A percentile compares a stretch with the other conserved stretches of the same genome.
Evolutionary conservation across 163 green algal genomes (phyloP).

Genomic region (Chlamydomonas reinhardtii): DNA sequence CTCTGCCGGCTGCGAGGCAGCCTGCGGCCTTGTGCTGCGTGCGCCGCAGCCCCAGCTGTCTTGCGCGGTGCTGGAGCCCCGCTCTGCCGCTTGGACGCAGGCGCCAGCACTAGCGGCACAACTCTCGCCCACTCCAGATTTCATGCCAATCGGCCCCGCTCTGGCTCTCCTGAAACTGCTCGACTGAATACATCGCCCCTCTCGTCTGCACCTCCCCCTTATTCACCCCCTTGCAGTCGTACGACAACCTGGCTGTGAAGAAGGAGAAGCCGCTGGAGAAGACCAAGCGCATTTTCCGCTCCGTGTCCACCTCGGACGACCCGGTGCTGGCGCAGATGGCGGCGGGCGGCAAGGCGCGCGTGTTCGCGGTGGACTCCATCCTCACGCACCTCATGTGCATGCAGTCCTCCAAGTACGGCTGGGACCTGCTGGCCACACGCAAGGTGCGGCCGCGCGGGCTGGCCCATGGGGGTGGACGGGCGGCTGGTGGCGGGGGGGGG

Average conservation of each 20-base stretch:
- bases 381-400: conserved; percentile 97
- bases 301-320: conserved; percentile 91
- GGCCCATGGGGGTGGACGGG: too few relatives aligned
- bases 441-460: conserved; percentile 74
- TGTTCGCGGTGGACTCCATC: conserved; percentile 96
- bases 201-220: too few relatives aligned
- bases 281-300: conserved; percentile 81
- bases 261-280: conserved; percentile 76
- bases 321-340: conserved; percentile 87
- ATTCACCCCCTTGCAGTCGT: conserved; percentile 41
- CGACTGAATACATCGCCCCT: too few relatives aligned
- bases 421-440: conserved; percentile 91
- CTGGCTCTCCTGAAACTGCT: too few relatives aligned
- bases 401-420: conserved; percentile 92
- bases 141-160: too few relatives aligned
- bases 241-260: conserved; percentile 94
- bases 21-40: too few relatives aligned
- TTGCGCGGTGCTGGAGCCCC: too few relatives aligned
- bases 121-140: too few relatives aligned
- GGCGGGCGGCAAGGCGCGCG: conserved; percentile 65
- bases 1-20: neutral
- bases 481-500: too few relatives aligned
- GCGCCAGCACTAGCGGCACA: too few relatives aligned
- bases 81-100: too few relatives aligned
- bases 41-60: too few relatives aligned